These are phyloP conservation scores for Magnusiomyces sp. DNA, from an alignment of 1,139 yeast genomes.

Conservation along the genomic window DNA sequence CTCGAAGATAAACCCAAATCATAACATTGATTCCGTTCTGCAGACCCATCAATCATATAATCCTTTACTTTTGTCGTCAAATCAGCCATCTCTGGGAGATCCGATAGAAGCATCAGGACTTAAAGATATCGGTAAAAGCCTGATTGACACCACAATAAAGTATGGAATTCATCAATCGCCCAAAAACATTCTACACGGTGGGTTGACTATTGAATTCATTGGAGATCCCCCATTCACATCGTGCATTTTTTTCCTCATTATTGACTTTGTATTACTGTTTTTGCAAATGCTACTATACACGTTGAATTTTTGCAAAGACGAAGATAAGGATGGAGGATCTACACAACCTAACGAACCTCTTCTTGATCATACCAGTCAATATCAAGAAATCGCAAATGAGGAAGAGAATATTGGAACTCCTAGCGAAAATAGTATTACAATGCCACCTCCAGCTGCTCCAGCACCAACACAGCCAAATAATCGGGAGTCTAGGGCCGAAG, in stretches of 20 bases:
- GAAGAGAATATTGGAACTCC: no score
- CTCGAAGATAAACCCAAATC: background rate
- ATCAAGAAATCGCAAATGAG: no score
- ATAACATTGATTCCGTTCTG: background rate
- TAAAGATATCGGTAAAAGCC: conserved; percentile 11
- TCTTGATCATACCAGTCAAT: no score
- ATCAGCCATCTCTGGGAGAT: background rate
- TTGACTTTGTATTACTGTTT: conserved; percentile 21
- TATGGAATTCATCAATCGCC: background rate
- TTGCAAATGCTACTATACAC: conserved; percentile 22
- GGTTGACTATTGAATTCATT: conserved; percentile 31
- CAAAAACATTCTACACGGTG: conserved; percentile 24
- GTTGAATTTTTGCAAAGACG: conserved; percentile 16
- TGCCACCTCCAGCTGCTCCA: no score
- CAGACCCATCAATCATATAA: background rate
- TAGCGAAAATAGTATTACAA: no score
- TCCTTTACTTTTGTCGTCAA: background rate
- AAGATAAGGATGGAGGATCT: background rate
- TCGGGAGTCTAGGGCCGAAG: no score
- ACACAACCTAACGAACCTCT: no score
- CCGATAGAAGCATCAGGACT: background rate
- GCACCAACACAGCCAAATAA: no score
- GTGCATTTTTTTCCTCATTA: conserved; percentile 19
- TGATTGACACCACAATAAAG: background rate
- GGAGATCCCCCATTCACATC: conserved; percentile 23